phyloP scores from a whole-genome alignment of 306 rosid species.

The Sechiopsis laciniata region DNA sequence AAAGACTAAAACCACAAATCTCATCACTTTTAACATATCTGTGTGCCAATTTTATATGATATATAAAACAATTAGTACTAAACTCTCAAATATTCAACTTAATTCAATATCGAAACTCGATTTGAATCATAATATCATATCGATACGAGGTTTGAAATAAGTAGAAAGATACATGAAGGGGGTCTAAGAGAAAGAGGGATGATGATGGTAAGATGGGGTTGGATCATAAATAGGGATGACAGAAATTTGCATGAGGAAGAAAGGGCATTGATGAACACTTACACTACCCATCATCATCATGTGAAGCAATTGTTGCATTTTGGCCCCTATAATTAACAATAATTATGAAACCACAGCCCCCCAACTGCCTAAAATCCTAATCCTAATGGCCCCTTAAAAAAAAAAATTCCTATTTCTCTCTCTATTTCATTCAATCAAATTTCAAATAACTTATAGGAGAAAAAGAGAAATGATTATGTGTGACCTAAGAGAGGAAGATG shows the following conservation, averaged over 20 bases:
- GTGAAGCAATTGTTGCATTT: slow-evolving; percentile 33
- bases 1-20: no score
- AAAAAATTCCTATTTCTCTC: neutral
- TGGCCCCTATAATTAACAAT: slow-evolving; percentile 57
- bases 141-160: neutral
- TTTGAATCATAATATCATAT: neutral
- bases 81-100: neutral
- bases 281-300: slow-evolving; percentile 28
- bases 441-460: neutral
- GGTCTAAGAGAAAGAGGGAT: neutral
- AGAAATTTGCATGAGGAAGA: slow-evolving; percentile 42
- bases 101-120: neutral
- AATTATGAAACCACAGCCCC: slow-evolving; percentile 35
- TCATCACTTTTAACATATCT: no score
- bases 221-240: slow-evolving; percentile 62
- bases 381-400: neutral
- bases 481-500: neutral
- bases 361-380: neutral
- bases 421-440: slow-evolving; percentile 6
- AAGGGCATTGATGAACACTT: slow-evolving; percentile 65
- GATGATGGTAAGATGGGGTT: slow-evolving; percentile 16
- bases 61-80: neutral
- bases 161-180: slow-evolving; percentile 26
- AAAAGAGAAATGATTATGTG: slow-evolving; percentile 21
- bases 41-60: no score